phyloP scores from a whole-genome alignment of 495 filamentous ascomycete species.

The Rhizodiscina lignyota region DNA sequence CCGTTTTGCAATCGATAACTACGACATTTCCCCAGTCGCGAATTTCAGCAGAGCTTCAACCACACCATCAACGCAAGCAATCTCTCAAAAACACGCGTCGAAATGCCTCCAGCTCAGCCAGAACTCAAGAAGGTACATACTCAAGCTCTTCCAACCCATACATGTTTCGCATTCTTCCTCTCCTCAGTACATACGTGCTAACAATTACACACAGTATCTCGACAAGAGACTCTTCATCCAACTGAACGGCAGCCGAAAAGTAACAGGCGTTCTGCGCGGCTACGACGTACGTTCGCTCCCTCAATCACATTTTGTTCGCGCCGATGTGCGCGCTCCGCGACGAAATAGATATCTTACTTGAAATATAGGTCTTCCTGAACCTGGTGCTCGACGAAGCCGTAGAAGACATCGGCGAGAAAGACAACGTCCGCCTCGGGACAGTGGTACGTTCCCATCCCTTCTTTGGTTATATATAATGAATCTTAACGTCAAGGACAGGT shows the following conservation, averaged over 20 bases:
- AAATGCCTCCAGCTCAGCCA: constrained; percentile 96
- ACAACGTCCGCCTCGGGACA: constrained; percentile 85
- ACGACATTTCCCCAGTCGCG: too few species aligned
- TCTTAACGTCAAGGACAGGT: constrained; percentile 21
- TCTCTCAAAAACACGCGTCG: constrained; percentile 14
- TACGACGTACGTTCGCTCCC: constrained; percentile 59
- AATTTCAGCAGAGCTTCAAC: too few species aligned
- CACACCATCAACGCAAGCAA: too few species aligned
- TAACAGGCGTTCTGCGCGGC: constrained; percentile 82
- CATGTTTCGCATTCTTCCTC: not conserved
- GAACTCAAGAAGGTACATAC: constrained; percentile 82
- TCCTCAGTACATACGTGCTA: too few species aligned
- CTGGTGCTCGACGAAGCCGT: constrained; percentile 97
- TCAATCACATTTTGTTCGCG: not conserved
- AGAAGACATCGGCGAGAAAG: constrained; percentile 81
- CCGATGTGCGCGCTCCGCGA: not conserved
- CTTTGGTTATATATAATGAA: not conserved
- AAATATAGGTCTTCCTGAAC: constrained; percentile 80
- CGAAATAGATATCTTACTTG: not conserved
- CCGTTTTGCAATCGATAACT: too few species aligned
- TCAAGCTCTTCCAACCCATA: not conserved
- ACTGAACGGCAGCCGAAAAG: constrained; percentile 92
- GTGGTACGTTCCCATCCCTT: constrained; percentile 43
- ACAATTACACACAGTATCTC: constrained; percentile 56
- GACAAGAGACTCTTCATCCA: constrained; percentile 98